These are phyloP conservation scores for Serendipita sp. DNA, from an alignment of 768 basidiomycete genomes.

Conservation along the genomic window DNA sequence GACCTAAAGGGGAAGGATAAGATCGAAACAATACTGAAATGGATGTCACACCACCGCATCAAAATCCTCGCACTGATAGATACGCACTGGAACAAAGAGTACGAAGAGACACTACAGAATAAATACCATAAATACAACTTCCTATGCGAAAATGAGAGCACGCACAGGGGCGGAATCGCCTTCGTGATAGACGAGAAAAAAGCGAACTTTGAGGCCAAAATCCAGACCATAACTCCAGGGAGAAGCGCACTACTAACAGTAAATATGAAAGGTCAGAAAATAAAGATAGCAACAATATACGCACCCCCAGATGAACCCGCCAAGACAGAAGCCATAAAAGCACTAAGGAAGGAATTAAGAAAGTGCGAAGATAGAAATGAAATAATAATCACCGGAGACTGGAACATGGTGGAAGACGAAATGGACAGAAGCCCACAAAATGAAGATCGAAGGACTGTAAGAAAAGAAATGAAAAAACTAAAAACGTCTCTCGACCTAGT, in stretches of 20 bases:
- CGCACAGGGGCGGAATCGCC: neutral
- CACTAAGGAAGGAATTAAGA: neutral
- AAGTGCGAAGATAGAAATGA: neutral
- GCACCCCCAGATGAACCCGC: neutral
- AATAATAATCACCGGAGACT: neutral
- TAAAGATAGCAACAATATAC: neutral
- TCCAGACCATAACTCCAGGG: neutral
- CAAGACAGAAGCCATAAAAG: neutral
- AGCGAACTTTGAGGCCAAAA: neutral
- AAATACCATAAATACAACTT: neutral
- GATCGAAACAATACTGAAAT: neutral
- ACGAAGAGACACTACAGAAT: neutral
- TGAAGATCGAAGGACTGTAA: neutral
- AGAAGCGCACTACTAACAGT: neutral
- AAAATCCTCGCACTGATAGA: neutral
- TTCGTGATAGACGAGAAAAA: neutral
- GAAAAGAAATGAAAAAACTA: neutral
- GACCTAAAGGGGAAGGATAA: neutral
- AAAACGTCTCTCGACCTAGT: neutral
- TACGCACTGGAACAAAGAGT: neutral
- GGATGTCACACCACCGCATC: neutral
- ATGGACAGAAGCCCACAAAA: neutral
- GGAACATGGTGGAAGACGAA: slow-evolving; percentile 2
- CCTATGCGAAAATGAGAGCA: neutral
- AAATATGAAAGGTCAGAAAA: neutral